Evolutionary conservation across 768 basidiomycete genomes (phyloP).

Genomic region (Lentinula sp.): DNA sequence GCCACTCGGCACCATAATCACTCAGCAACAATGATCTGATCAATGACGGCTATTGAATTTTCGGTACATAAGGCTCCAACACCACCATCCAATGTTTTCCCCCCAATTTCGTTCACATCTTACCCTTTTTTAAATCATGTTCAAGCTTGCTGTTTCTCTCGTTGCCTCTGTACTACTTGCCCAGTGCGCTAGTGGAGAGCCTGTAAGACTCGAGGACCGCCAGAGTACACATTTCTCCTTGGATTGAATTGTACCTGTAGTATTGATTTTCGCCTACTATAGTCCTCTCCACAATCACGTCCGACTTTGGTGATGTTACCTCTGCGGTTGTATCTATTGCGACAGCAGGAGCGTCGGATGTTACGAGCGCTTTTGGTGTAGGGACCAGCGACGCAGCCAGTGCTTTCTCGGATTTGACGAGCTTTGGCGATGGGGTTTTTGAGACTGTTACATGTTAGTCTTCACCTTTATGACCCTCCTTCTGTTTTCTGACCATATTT

Average conservation of each 20-base stretch:
- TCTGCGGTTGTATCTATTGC: not conserved
- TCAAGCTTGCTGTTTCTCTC: constrained; percentile 29
- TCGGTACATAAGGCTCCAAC: not conserved
- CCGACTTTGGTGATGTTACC: constrained; percentile 13
- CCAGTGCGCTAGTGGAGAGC: constrained; percentile 24
- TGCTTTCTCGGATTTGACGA: constrained; percentile 14
- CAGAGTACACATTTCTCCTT: constrained; percentile 28
- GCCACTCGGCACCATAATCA: not conserved
- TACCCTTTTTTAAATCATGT: constrained; percentile 26
- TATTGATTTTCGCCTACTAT: not conserved
- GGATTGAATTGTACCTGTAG: too few relatives aligned
- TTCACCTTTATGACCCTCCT: constrained; percentile 10
- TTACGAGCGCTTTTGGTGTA: constrained; percentile 8
- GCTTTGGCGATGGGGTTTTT: constrained; percentile 24
- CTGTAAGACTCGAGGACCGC: constrained; percentile 30
- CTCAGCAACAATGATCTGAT: not conserved
- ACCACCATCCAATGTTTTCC: not conserved
- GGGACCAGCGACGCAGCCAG: constrained; percentile 1
- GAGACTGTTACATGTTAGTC: constrained; percentile 35
- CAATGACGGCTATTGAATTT: constrained; percentile 4
- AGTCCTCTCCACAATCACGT: not conserved
- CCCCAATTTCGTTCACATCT: not conserved
- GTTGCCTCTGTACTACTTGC: constrained; percentile 21
- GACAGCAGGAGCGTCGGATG: constrained; percentile 16
- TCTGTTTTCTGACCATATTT: not conserved